A percentile compares a stretch with the other conserved stretches of the same genome.
Evolutionary conservation across 1,284 basidiomycete species (phyloP).

Genomic region (Trichosporon inkin): DNA sequence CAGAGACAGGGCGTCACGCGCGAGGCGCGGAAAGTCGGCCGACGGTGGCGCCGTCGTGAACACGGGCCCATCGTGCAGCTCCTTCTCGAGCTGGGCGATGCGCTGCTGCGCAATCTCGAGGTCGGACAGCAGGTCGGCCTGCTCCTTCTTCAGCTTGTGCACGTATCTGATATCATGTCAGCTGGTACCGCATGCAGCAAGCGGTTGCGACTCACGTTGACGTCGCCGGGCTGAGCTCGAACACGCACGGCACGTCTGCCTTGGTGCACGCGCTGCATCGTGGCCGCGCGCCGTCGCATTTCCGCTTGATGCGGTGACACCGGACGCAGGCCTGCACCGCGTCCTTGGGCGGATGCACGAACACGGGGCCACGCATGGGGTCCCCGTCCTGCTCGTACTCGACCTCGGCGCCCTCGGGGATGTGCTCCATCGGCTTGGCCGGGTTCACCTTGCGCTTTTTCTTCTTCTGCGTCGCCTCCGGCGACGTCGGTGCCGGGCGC

Average conservation of each 20-base stretch:
- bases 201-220: slow-evolving; percentile 32
- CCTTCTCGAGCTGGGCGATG: slow-evolving; percentile 40
- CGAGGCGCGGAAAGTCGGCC: not conserved
- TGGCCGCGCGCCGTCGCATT: slow-evolving; percentile 41
- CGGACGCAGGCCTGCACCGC: slow-evolving; percentile 43
- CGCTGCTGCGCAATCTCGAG: slow-evolving; percentile 31
- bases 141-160: slow-evolving; percentile 33
- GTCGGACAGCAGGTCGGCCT: slow-evolving; percentile 25
- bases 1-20: slow-evolving; percentile 16
- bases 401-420: slow-evolving; percentile 26
- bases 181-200: not conserved
- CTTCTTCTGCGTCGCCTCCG: slow-evolving; percentile 2
- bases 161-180: slow-evolving; percentile 31
- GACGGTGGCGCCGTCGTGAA: not conserved
- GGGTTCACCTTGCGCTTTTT: slow-evolving; percentile 8
- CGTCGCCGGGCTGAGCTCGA: slow-evolving; percentile 42
- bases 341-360: slow-evolving; percentile 38
- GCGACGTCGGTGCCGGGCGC: not conserved
- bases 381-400: slow-evolving; percentile 37
- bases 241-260: slow-evolving; percentile 43
- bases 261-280: slow-evolving; percentile 40
- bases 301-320: slow-evolving; percentile 45
- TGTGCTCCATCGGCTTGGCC: slow-evolving; percentile 10
- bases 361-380: slow-evolving; percentile 35
- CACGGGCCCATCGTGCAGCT: slow-evolving; percentile 17